phyloP scores from a whole-genome alignment of 306 rosid species.

The Dryas octopetala region DNA sequence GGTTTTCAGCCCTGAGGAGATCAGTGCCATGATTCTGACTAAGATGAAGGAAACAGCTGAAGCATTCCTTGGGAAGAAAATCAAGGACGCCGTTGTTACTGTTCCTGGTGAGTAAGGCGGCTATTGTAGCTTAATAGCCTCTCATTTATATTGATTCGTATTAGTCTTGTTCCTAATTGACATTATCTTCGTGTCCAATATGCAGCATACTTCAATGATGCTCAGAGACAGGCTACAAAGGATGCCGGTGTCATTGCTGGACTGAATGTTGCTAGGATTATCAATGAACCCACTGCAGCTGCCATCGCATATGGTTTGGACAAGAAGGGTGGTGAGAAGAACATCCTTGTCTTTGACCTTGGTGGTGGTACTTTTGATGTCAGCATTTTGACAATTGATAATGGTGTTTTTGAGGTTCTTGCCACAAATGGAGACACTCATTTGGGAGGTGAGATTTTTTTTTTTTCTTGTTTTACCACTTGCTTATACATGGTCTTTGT shows the following conservation, averaged over 20 bases:
- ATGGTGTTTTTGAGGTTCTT: constrained; percentile 97
- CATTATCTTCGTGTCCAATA: constrained; percentile 15
- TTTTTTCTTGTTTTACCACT: not conserved
- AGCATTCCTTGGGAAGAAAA: constrained; percentile 93
- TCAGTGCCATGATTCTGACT: constrained; percentile 81
- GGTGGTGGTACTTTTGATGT: constrained; percentile 99
- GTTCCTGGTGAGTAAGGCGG: constrained; percentile 69
- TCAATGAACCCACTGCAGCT: constrained; percentile 97
- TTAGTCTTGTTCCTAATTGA: not conserved
- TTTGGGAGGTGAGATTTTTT: constrained; percentile 74
- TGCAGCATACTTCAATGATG: constrained; percentile 95
- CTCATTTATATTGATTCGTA: not conserved
- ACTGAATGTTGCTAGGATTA: constrained; percentile 93
- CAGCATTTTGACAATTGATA: constrained; percentile 97
- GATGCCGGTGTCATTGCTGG: constrained; percentile 97
- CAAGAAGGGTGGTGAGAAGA: constrained; percentile 98
- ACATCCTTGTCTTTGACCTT: constrained; percentile 95
- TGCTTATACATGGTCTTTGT: not conserved
- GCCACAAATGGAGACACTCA: constrained; percentile 97
- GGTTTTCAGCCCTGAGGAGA: constrained; percentile 97
- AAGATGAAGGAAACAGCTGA: constrained; percentile 99
- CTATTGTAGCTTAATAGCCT: not conserved
- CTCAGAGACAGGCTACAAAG: constrained; percentile 99
- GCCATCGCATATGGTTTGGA: constrained; percentile 98
- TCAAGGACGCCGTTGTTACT: constrained; percentile 85